Conservation (phyloP, 2,329 filamentous ascomycete genomes). For the Pseudogymnoascus sp. region DNA sequence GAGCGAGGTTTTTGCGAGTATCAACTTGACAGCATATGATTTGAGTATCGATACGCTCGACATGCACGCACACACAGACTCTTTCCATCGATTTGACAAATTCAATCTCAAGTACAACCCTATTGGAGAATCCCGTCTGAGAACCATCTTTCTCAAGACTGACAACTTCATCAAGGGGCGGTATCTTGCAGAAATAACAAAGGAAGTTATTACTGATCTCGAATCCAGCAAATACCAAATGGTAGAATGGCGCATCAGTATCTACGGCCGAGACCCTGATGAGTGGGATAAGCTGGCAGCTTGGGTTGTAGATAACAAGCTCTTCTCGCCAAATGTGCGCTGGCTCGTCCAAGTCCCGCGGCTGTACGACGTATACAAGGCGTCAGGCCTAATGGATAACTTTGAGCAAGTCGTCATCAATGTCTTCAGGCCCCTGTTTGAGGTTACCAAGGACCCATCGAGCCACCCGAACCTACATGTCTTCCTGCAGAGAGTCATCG, state of each 20-base stretch:
- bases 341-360: slow-evolving; percentile 96
- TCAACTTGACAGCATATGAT: slow-evolving; percentile 95
- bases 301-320: slow-evolving; percentile 96
- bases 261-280: slow-evolving; percentile 84
- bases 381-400: slow-evolving; percentile 73
- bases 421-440: slow-evolving; percentile 87
- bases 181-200: slow-evolving; percentile 94
- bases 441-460: slow-evolving; percentile 79
- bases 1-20: slow-evolving; percentile 90
- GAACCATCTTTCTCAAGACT: slow-evolving; percentile 98
- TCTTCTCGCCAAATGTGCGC: slow-evolving; percentile 94
- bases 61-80: slow-evolving; percentile 98
- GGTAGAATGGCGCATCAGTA: slow-evolving; percentile 97
- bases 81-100: slow-evolving; percentile 98
- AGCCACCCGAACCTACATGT: slow-evolving; percentile 89
- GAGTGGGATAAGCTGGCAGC: slow-evolving; percentile 97
- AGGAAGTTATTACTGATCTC: slow-evolving; percentile 92
- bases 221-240: slow-evolving; percentile 99
- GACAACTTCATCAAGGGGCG: slow-evolving; percentile 96
- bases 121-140: slow-evolving; percentile 84
- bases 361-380: slow-evolving; percentile 92
- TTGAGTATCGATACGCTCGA: slow-evolving; percentile 96
- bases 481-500: slow-evolving; percentile 90
- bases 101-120: slow-evolving; percentile 99
- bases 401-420: slow-evolving; percentile 89